Base-by-base conservation (phyloP, 169 alveolate genomes). In the Babesia bigemina region DNA sequence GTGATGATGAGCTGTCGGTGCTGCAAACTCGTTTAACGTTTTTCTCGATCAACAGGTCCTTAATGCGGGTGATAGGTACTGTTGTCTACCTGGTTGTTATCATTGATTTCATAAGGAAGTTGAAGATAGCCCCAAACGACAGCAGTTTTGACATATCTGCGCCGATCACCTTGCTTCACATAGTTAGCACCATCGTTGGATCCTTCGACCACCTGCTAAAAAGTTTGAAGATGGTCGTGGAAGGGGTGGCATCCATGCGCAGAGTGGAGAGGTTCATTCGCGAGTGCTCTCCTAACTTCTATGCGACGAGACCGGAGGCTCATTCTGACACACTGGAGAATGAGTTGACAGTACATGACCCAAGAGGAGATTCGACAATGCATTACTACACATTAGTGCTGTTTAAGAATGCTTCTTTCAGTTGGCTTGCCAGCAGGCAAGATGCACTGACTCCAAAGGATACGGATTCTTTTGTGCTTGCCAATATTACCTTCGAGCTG, bases 261-360 rank as follows among this genome's bases (percentile, higher is more conserved):
- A 55, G 87, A 28, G 49, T 79, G 33, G 82, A 70, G 36, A 33
- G 55, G 19, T 79, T 36, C 52, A 14, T 79, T 8, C 61, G 55
- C 39, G 39, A 56, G 21, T 79, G 84, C 56, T 72, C 87, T 0
- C 87, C 87, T 8, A 79, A 79, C 70, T 79, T 39, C 44, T 79
- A 79, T 58, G 48, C 28, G 28, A 59, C 69, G n/a, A 59, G 39
- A 6, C 39, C 39, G 39, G 39, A 33, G 50, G 50, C 50, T 45
- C 50, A 16, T 16, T 45, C 50, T 11, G 50, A 26, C 47, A n/a
- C 69, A 70, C 44, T 48, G 42, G 21, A 71, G 33, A 28, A 52
- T 16, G 50, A 45, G 19, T 10, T 10, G 14, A 16, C 0, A 16
- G 50, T 13, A 2, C 14, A 45, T 13, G 50, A 45, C 8, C 50